These are phyloP conservation scores for Tetrahymena borealis DNA, from an alignment of 73 alveolate genomes.

Conservation along the genomic window DNA sequence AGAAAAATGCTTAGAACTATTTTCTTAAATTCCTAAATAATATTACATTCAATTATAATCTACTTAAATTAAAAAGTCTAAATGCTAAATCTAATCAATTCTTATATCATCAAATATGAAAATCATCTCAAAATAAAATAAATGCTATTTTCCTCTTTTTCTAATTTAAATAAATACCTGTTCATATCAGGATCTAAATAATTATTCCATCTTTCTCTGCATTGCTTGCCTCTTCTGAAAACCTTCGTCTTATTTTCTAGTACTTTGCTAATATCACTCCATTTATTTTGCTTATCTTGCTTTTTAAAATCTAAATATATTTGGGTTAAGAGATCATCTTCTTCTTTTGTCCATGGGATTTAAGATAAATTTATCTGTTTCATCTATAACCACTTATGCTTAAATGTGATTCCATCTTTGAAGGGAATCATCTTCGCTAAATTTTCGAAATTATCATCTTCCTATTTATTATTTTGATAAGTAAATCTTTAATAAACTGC, in stretches of 20 bases:
- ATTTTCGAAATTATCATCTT: not conserved
- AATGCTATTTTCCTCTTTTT: too few species aligned
- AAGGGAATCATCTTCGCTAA: not conserved
- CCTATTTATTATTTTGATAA: not conserved
- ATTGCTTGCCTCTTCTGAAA: slow-evolving; percentile 14
- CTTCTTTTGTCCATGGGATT: not conserved
- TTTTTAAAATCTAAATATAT: not conserved
- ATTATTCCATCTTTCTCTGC: slow-evolving; percentile 41
- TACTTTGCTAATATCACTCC: not conserved
- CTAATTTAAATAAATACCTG: too few species aligned
- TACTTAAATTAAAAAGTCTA: too few species aligned
- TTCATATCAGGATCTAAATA: slow-evolving; percentile 17
- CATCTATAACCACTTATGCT: not conserved
- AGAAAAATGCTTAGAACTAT: too few species aligned
- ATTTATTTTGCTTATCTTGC: not conserved
- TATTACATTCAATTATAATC: too few species aligned
- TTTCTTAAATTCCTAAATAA: too few species aligned
- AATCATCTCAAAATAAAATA: too few species aligned
- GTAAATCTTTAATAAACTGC: not conserved
- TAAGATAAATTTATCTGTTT: not conserved
- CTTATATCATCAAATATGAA: too few species aligned
- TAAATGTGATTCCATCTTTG: not conserved
- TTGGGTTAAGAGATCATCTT: not conserved
- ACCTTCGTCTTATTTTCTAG: not conserved
- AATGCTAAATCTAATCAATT: too few species aligned